A percentile compares a stretch with the other conserved stretches of the same genome.
Conservation (phyloP, 2,329 filamentous ascomycete genomes). For the Mycosphaerella sp. region DNA sequence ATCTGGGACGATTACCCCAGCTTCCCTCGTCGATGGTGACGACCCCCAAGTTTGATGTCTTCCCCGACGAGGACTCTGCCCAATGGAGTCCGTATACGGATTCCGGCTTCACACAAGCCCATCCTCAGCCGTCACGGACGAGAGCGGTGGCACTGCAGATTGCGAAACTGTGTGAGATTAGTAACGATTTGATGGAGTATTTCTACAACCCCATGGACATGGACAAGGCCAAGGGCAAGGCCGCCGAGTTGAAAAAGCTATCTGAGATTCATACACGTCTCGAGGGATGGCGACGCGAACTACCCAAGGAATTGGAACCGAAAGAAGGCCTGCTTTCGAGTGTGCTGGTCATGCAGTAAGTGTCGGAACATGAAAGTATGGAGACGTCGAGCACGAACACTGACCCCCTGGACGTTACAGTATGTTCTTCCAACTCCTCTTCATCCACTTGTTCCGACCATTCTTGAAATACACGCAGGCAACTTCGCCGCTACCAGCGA, state of each 20-base stretch:
- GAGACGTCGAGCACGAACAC: constrained; percentile 22
- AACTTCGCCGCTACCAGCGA: constrained; percentile 73
- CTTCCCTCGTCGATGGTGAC: constrained; percentile 72
- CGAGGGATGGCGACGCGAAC: constrained; percentile 77
- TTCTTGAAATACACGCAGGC: constrained; percentile 84
- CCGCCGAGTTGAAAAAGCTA: constrained; percentile 81
- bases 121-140: constrained; percentile 74
- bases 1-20: constrained; percentile 84
- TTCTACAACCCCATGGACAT: constrained; percentile 77
- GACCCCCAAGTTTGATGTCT: constrained; percentile 83
- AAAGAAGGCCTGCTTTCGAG: constrained; percentile 85
- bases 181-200: constrained; percentile 76
- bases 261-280: constrained; percentile 85
- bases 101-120: constrained; percentile 63
- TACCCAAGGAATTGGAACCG: constrained; percentile 81
- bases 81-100: constrained; percentile 87
- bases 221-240: constrained; percentile 61
- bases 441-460: constrained; percentile 90
- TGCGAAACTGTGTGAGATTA: constrained; percentile 82
- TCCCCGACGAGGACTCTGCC: constrained; percentile 78
- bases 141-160: constrained; percentile 77
- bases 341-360: constrained; percentile 80
- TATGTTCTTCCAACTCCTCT: constrained; percentile 96
- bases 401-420: constrained; percentile 40
- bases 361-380: constrained; percentile 21